Base-by-base conservation (phyloP, 192 early-diverging fungal genomes). In the Hyaloraphidium curvatum region DNA sequence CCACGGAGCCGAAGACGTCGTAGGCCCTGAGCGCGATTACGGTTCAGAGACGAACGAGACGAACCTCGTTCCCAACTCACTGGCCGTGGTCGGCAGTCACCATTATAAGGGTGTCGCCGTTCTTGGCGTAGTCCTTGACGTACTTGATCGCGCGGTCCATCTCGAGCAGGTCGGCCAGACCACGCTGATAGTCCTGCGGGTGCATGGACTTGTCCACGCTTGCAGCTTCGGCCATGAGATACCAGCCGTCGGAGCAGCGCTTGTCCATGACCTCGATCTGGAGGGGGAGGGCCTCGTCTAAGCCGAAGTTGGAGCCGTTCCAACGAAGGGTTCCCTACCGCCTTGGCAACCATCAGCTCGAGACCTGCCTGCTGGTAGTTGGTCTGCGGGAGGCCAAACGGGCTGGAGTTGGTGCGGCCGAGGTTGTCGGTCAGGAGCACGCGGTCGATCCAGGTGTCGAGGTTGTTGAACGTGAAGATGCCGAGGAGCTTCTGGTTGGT, bases 391-490 rank as follows among this genome's bases (percentile, higher is more conserved):
- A 11, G 33, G 33, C 33, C 33, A n/a, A 37, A 37, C 9, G 33
- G 33, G 33, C n/a, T n/a, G n/a, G 33, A 37, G 9, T 37, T 37
- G 33, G 33, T 37, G 9, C 9, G 9, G 33, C n/a, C n/a, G 33
- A 37, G n/a, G 33, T n/a, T n/a, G 33, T 37, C 33, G 33, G 33
- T 37, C 7, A 37, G n/a, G n/a, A n/a, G n/a, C 7, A 37, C 9
- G 33, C 78, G 68, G 51, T 79, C 78, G 60, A 74, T 31, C 78
- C 78, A 80, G 27, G 74, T 71, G 59, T 80, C 76, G 73, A 80
- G 62, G 71, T 73, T 59, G 40, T 39, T 39, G 5, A 52, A 50
- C 55, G 62, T 62, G 75, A 80, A 80, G 61, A 80, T 66, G 62
- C 78, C 78, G 54, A 80, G 65, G 23, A 81, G 59, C 19, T 69